Base-by-base conservation (phyloP, 1,284 basidiomycete genomes). In the Boletus mariae region DNA sequence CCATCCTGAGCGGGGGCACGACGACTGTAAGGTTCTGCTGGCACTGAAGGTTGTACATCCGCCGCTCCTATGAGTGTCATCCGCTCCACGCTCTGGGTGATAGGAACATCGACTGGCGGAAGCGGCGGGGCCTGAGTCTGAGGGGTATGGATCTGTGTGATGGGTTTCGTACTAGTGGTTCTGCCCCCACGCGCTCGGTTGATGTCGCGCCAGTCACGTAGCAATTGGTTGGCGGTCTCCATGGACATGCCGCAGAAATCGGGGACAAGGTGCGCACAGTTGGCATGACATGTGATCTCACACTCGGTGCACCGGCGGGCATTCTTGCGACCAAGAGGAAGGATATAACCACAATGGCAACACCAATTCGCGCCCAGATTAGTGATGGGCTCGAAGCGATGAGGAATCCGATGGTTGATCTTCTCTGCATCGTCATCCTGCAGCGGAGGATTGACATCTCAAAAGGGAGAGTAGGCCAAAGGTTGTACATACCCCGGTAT, bases 191-290 rank as follows among this genome's bases (percentile, higher is more conserved):
- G 80, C 62, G 72, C 70, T 67, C 84, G 77, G 65, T 89, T 87
- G 68, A 90, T 88, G 61, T 86, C 92, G 66, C 94, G 90, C 78
- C 94, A 88, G 70, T 96, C 90, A 57, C 88, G 86, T 52, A 99
- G 80, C 26, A 99, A 80, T 65, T 90, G 86, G 71, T 98, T 98
- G 40, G 97, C 97, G 56, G 93, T 97, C 72, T 98, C 97, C 96
- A 99, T 99, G 23, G 94, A 94, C 96, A 99, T 98, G 48, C 97
- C 97, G 67, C 97, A 99, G 73, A 99, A 98, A 73, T 99, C 96
- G 54, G 97, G 97, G 31, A 99, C 96, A 51, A 99, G 83, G 70
- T 99, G 97, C 1, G 94, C 93, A 73, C 97, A 99, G 60, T 97
- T 94, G 23, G 94, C 94, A 73, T 99, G 97, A 63, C 94, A 97